These are phyloP conservation scores for Cyberlindnera euphorbiiphila DNA, from an alignment of 805 yeast species.

Conservation along the genomic window DNA sequence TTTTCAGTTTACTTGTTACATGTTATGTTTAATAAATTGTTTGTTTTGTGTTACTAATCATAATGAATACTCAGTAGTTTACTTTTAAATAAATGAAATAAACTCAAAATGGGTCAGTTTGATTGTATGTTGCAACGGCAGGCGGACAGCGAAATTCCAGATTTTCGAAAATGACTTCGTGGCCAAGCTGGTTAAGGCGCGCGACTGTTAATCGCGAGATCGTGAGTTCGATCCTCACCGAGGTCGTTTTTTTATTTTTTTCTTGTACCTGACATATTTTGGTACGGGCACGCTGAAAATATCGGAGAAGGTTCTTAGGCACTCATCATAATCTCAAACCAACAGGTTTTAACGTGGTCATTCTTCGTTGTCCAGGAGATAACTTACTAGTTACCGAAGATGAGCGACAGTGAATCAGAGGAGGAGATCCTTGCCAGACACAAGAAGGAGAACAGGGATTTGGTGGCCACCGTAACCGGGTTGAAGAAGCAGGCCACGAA, in stretches of 20 bases:
- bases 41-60: neutral
- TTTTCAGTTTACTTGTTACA: neutral
- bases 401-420: too few species aligned
- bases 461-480: constrained; percentile 64
- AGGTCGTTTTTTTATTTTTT: constrained; percentile 35
- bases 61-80: too few species aligned
- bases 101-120: too few species aligned
- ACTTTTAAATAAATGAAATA: too few species aligned
- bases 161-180: constrained; percentile 23
- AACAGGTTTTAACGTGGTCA: too few species aligned
- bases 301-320: too few species aligned
- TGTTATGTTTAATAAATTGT: neutral
- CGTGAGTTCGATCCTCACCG: constrained; percentile 51
- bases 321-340: too few species aligned
- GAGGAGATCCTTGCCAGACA: constrained; percentile 59
- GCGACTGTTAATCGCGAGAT: constrained; percentile 50
- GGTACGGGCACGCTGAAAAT: too few species aligned
- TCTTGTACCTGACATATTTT: too few species aligned
- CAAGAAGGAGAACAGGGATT: constrained; percentile 62
- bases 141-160: too few species aligned
- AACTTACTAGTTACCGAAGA: too few species aligned
- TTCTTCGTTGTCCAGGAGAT: too few species aligned
- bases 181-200: constrained; percentile 41
- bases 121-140: constrained; percentile 1
- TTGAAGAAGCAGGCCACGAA: constrained; percentile 82